phyloP scores from a whole-genome alignment of 179 eudicot species.

The Nepenthes alata region DNA sequence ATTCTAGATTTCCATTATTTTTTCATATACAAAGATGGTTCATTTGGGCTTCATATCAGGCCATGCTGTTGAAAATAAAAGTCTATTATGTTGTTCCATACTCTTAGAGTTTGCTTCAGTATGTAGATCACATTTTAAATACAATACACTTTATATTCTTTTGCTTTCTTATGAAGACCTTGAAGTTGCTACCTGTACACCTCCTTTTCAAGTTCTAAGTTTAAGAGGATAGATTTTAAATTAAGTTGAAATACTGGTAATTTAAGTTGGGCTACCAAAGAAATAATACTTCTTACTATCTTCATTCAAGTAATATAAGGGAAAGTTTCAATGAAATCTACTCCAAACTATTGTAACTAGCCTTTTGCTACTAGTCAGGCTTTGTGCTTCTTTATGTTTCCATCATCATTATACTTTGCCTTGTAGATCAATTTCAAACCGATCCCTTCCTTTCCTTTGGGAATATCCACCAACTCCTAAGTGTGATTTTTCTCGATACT shows the following conservation, averaged over 20 bases:
- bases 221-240: constrained; percentile 3
- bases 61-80: no score
- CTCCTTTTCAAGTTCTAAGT: constrained; percentile 4
- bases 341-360: not conserved
- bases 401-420: not conserved
- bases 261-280: not conserved
- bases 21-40: no score
- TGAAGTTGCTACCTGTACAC: constrained; percentile 2
- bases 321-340: constrained; percentile 6
- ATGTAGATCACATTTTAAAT: constrained; percentile 1
- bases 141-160: constrained; percentile 2
- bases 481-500: constrained; percentile 4
- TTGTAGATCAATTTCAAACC: constrained; percentile 3
- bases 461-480: constrained; percentile 2
- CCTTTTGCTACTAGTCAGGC: not conserved
- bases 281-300: not conserved
- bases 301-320: not conserved
- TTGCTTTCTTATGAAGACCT: not conserved
- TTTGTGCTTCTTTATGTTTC: not conserved
- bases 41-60: no score
- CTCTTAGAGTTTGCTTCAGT: constrained; percentile 6
- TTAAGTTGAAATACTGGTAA: constrained; percentile 6
- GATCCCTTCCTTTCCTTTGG: not conserved
- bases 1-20: no score
- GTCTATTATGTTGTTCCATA: not conserved